These are phyloP conservation scores for Pleoardoris graminearum DNA, from an alignment of 2,329 filamentous ascomycete species.

Conservation along the genomic window DNA sequence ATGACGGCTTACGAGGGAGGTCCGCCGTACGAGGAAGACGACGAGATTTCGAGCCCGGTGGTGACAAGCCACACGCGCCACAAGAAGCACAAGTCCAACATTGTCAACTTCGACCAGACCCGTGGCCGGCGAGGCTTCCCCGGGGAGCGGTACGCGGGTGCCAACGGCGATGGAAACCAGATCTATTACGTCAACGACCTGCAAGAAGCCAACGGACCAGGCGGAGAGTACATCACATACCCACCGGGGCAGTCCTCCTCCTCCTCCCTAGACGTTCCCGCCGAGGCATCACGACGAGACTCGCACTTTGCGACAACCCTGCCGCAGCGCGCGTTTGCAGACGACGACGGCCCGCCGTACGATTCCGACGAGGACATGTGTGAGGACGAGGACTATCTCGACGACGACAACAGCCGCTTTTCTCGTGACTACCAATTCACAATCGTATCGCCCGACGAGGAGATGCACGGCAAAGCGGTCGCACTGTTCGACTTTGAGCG, in stretches of 20 bases:
- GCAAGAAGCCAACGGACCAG: slow-evolving; percentile 70
- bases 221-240: slow-evolving; percentile 81
- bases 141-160: slow-evolving; percentile 51
- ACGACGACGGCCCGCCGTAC: slow-evolving; percentile 46
- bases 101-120: slow-evolving; percentile 46
- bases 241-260: slow-evolving; percentile 55
- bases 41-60: slow-evolving; percentile 86
- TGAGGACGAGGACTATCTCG: slow-evolving; percentile 51
- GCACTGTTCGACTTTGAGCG: slow-evolving; percentile 93
- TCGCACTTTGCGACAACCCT: slow-evolving; percentile 58
- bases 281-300: slow-evolving; percentile 50
- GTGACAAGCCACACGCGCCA: slow-evolving; percentile 78
- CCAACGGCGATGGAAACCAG: slow-evolving; percentile 71
- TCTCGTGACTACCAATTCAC: slow-evolving; percentile 93
- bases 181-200: slow-evolving; percentile 73
- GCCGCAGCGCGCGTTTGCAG: slow-evolving; percentile 48
- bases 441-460: slow-evolving; percentile 91
- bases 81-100: slow-evolving; percentile 70
- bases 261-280: slow-evolving; percentile 33
- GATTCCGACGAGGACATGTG: slow-evolving; percentile 55
- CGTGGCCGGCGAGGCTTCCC: slow-evolving; percentile 39
- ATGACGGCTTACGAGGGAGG: slow-evolving; percentile 79
- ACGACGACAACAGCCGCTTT: slow-evolving; percentile 76
- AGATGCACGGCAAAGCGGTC: slow-evolving; percentile 96
- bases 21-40: slow-evolving; percentile 92